Evolutionary conservation across 768 basidiomycete species (phyloP).

Genomic region (Calocera cornea): DNA sequence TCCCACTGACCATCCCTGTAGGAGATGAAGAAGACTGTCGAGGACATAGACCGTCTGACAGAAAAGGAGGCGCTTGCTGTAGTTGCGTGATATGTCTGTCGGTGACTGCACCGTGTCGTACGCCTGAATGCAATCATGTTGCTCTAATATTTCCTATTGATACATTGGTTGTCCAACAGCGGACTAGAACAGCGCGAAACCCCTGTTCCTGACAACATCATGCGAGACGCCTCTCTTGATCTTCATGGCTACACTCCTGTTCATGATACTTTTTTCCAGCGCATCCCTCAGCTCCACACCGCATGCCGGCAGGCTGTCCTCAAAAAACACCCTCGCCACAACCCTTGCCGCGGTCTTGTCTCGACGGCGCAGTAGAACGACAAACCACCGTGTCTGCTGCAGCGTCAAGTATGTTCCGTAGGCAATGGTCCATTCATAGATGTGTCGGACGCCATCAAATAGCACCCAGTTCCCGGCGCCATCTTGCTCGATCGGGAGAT

Average conservation of each 20-base stretch:
- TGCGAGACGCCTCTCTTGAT: neutral
- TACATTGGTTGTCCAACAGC: neutral
- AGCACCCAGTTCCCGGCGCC: neutral
- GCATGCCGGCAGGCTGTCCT: neutral
- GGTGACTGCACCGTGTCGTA: neutral
- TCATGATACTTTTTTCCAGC: neutral
- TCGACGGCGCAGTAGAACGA: neutral
- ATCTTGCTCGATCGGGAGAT: neutral
- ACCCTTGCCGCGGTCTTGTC: neutral
- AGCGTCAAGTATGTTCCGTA: neutral
- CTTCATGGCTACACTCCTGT: neutral
- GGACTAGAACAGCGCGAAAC: neutral
- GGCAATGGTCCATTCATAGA: neutral
- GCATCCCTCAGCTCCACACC: neutral
- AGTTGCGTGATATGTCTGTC: neutral
- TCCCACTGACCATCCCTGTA: neutral
- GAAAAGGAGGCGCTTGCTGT: neutral
- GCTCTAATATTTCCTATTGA: neutral
- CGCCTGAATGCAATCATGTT: neutral
- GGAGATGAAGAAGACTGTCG: slow-evolving; percentile 3
- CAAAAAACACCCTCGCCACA: neutral
- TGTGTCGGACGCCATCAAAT: neutral
- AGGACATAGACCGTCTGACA: neutral
- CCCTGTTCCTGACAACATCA: neutral
- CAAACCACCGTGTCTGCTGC: neutral